phyloP scores from a whole-genome alignment of 2,329 filamentous ascomycete genomes.

The Cylindrodendrum hubeiense region DNA sequence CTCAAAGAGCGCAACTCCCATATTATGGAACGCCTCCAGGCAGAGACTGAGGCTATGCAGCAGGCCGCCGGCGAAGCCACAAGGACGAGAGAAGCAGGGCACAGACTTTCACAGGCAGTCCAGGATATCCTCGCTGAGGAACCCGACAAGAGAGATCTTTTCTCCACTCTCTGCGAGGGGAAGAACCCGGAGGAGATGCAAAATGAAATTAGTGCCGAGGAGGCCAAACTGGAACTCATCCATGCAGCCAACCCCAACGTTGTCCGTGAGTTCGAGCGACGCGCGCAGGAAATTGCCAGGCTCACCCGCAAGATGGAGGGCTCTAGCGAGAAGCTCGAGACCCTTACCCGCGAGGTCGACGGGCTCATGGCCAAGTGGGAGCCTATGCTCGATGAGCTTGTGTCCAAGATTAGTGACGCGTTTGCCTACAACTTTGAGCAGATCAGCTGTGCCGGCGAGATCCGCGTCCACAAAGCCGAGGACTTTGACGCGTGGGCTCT shows the following conservation, averaged over 20 bases:
- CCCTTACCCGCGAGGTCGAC: slow-evolving; percentile 69
- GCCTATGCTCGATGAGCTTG: slow-evolving; percentile 81
- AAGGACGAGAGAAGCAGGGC: slow-evolving; percentile 50
- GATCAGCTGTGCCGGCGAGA: slow-evolving; percentile 94
- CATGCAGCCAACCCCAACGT: slow-evolving; percentile 82
- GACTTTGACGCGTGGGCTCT: slow-evolving; percentile 97
- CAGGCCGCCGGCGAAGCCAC: slow-evolving; percentile 55
- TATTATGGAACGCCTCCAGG: slow-evolving; percentile 66
- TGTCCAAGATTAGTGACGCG: slow-evolving; percentile 86
- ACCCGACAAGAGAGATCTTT: slow-evolving; percentile 54
- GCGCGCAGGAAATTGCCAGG: slow-evolving; percentile 76
- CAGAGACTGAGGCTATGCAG: slow-evolving; percentile 53
- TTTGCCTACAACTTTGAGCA: slow-evolving; percentile 95
- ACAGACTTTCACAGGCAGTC: slow-evolving; percentile 50
- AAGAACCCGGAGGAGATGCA: slow-evolving; percentile 75
- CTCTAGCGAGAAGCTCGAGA: slow-evolving; percentile 66
- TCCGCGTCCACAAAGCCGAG: slow-evolving; percentile 87
- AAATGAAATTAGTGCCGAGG: slow-evolving; percentile 79
- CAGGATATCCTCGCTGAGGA: slow-evolving; percentile 54
- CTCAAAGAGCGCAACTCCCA: slow-evolving; percentile 75
- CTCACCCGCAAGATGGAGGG: slow-evolving; percentile 69
- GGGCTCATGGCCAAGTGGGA: slow-evolving; percentile 83
- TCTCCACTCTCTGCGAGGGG: slow-evolving; percentile 58
- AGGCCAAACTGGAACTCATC: slow-evolving; percentile 82
- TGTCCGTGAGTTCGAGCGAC: slow-evolving; percentile 81